Evolutionary conservation across 2,329 filamentous ascomycete species (phyloP).

Genomic region (Penicillium paneum): DNA sequence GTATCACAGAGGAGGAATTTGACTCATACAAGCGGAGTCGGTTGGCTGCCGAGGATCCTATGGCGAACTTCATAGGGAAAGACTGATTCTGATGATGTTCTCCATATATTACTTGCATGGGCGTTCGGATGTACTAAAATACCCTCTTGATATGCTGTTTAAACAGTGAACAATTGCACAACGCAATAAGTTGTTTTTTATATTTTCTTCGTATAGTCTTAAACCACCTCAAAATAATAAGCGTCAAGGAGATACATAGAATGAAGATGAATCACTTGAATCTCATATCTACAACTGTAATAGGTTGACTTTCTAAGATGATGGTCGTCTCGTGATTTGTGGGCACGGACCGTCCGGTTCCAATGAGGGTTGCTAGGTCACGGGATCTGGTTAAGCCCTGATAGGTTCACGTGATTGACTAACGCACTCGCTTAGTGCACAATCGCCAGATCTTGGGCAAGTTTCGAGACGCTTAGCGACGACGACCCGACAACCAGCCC

Average conservation of each 20-base stretch:
- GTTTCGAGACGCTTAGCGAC: slow-evolving; percentile 44
- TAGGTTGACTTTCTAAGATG: too few species aligned
- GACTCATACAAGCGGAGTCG: slow-evolving; percentile 79
- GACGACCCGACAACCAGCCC: slow-evolving; percentile 46
- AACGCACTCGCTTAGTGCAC: slow-evolving; percentile 44
- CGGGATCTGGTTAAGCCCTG: slow-evolving; percentile 36
- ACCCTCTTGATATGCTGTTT: slow-evolving; percentile 15
- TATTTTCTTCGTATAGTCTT: not conserved
- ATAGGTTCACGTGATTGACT: slow-evolving; percentile 17
- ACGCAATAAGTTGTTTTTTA: not conserved
- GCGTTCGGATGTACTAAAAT: slow-evolving; percentile 24
- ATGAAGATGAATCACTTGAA: not conserved
- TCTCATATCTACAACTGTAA: not conserved
- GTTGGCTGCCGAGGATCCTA: slow-evolving; percentile 74
- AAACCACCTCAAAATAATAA: not conserved
- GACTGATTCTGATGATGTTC: slow-evolving; percentile 43
- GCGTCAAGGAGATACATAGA: not conserved
- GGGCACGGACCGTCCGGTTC: not conserved
- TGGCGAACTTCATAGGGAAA: slow-evolving; percentile 75
- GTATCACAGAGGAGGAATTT: slow-evolving; percentile 77
- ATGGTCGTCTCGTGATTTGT: not conserved
- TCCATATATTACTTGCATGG: slow-evolving; percentile 9
- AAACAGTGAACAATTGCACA: slow-evolving; percentile 1
- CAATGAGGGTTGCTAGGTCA: slow-evolving; percentile 12
- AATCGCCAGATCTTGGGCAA: slow-evolving; percentile 34